phyloP scores from a whole-genome alignment of 306 rosid genomes.

The Quercus alba region DNA sequence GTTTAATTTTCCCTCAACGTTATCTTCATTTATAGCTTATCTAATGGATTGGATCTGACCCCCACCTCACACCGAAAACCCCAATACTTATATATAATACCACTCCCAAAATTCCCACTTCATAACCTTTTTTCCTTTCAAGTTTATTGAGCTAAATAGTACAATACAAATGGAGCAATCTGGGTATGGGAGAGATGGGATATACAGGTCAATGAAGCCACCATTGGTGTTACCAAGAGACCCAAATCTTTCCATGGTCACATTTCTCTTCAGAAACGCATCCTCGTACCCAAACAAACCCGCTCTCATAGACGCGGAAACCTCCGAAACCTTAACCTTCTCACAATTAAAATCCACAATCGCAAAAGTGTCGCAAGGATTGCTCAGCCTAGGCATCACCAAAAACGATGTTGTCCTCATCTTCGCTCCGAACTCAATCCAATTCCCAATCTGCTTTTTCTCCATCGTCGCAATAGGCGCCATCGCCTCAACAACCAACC shows the following conservation, averaged over 20 bases:
- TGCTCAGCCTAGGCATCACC: conserved; percentile 46
- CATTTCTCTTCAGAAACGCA: conserved; percentile 55
- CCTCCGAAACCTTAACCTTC: conserved; percentile 45
- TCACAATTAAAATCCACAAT: conserved; percentile 48
- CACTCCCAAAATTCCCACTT: too few relatives aligned
- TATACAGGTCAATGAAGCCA: conserved; percentile 69
- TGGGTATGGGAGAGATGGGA: conserved; percentile 75
- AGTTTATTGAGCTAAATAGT: neutral
- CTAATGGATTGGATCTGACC: too few relatives aligned
- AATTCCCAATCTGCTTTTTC: conserved; percentile 55
- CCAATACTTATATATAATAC: too few relatives aligned
- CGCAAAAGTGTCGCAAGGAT: conserved; percentile 46
- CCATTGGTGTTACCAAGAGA: conserved; percentile 42
- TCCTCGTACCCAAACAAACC: conserved; percentile 49
- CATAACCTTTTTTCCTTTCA: too few relatives aligned
- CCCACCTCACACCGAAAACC: too few relatives aligned
- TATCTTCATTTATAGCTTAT: too few relatives aligned
- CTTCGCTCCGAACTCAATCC: conserved; percentile 68
- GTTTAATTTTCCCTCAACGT: too few relatives aligned
- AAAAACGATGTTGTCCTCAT: conserved; percentile 81
- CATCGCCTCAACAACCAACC: conserved; percentile 71
- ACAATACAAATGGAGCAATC: conserved; percentile 63
- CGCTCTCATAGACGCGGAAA: conserved; percentile 63
- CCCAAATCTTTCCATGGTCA: conserved; percentile 47
- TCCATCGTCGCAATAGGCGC: conserved; percentile 65